Evolutionary conservation across 2,329 filamentous ascomycete genomes (phyloP).

Genomic region (Dactylonectria estremocensis): DNA sequence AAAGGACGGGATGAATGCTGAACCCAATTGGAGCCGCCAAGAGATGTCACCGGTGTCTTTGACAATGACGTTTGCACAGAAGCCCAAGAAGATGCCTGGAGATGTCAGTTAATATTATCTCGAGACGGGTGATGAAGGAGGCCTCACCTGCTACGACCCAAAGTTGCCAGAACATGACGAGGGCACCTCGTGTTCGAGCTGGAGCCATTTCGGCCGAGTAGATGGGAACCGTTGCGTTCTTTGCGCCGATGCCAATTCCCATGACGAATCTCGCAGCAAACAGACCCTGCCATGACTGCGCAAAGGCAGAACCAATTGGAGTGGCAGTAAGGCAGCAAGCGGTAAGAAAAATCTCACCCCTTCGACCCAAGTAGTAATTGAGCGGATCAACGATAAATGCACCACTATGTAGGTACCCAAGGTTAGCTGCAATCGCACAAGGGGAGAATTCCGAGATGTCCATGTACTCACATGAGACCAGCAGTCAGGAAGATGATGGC

Average conservation of each 20-base stretch:
- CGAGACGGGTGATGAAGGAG: not conserved
- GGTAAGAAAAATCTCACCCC: slow-evolving; percentile 76
- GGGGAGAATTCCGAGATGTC: not conserved
- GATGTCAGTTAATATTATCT: not conserved
- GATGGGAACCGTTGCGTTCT: slow-evolving; percentile 76
- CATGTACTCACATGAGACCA: slow-evolving; percentile 69
- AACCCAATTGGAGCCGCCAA: slow-evolving; percentile 76
- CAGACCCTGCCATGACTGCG: slow-evolving; percentile 76
- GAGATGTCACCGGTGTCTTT: slow-evolving; percentile 65
- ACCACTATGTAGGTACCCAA: slow-evolving; percentile 20
- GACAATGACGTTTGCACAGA: slow-evolving; percentile 68
- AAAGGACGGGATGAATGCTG: slow-evolving; percentile 68
- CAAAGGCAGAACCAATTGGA: slow-evolving; percentile 65
- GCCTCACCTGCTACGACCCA: slow-evolving; percentile 48
- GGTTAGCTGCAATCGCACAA: slow-evolving; percentile 16
- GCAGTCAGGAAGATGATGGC: slow-evolving; percentile 58
- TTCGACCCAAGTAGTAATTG: slow-evolving; percentile 76
- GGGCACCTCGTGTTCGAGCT: slow-evolving; percentile 75
- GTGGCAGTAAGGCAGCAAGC: slow-evolving; percentile 59
- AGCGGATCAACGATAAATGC: slow-evolving; percentile 64
- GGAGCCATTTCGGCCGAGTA: slow-evolving; percentile 82
- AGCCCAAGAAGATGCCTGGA: slow-evolving; percentile 61
- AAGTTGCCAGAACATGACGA: slow-evolving; percentile 83
- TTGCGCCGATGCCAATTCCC: slow-evolving; percentile 78
- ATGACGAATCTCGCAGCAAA: slow-evolving; percentile 77